A percentile compares a stretch with the other conserved stretches of the same genome.
Evolutionary conservation across 2,329 filamentous ascomycete genomes (phyloP).

Genomic region (Penicillium paneum): DNA sequence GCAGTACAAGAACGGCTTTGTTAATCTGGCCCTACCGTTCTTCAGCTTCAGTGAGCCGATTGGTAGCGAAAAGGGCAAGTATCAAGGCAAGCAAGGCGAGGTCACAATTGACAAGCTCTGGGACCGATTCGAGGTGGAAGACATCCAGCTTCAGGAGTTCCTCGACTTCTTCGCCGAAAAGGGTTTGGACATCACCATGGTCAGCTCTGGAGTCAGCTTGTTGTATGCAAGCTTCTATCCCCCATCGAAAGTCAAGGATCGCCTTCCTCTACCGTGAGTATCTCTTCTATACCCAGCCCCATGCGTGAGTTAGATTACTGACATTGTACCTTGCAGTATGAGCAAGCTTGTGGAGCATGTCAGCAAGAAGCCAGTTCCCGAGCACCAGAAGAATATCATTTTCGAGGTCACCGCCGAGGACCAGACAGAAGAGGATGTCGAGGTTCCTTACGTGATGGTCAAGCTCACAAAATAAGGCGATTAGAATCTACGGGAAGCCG

Average conservation of each 20-base stretch:
- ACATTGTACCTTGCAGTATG: slow-evolving; percentile 56
- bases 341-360: slow-evolving; percentile 84
- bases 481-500: slow-evolving; percentile 1
- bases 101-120: slow-evolving; percentile 92
- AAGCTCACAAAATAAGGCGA: slow-evolving; percentile 54
- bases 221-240: slow-evolving; percentile 93
- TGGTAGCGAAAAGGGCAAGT: slow-evolving; percentile 86
- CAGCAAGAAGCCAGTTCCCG: slow-evolving; percentile 86
- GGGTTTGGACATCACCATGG: slow-evolving; percentile 82
- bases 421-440: slow-evolving; percentile 83
- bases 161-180: slow-evolving; percentile 75
- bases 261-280: slow-evolving; percentile 65
- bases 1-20: slow-evolving; percentile 98
- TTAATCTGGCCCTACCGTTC: slow-evolving; percentile 94
- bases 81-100: slow-evolving; percentile 70
- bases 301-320: slow-evolving; percentile 18
- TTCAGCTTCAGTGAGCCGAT: slow-evolving; percentile 98
- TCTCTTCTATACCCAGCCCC: slow-evolving; percentile 20
- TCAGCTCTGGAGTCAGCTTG: slow-evolving; percentile 94
- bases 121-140: slow-evolving; percentile 89
- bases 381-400: slow-evolving; percentile 91
- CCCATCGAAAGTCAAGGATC: slow-evolving; percentile 76
- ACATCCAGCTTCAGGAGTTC: slow-evolving; percentile 82
- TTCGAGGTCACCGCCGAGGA: slow-evolving; percentile 96
- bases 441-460: slow-evolving; percentile 94